Evolutionary conservation across 164 flowering plant species (phyloP).

Genomic region (Santalum album): DNA sequence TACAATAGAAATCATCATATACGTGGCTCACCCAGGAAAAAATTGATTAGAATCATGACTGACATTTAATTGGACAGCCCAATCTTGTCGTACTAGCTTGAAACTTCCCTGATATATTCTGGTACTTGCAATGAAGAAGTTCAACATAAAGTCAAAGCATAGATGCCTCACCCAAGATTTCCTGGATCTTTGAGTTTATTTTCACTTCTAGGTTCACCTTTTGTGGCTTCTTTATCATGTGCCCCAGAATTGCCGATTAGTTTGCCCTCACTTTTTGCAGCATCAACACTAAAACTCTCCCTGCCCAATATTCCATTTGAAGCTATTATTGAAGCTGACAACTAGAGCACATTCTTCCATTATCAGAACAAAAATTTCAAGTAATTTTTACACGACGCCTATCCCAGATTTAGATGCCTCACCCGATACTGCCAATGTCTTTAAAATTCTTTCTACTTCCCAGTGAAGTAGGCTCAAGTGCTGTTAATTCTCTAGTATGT

Average conservation of each 20-base stretch:
- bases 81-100: not conserved
- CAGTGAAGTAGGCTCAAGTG: constrained; percentile 11
- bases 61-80: too few relatives aligned
- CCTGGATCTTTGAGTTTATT: constrained; percentile 6
- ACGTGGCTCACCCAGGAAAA: too few relatives aligned
- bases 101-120: not conserved
- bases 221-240: not conserved
- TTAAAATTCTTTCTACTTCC: constrained; percentile 13
- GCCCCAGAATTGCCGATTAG: not conserved
- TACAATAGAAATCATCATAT: not conserved
- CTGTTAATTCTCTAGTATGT: constrained; percentile 10
- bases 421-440: constrained; percentile 12
- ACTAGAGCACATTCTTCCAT: not conserved
- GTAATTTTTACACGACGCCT: not conserved
- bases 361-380: not conserved
- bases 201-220: constrained; percentile 2
- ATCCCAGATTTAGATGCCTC: not conserved
- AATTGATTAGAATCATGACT: too few relatives aligned
- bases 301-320: not conserved
- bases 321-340: not conserved
- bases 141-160: not conserved
- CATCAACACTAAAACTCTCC: not conserved
- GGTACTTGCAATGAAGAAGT: not conserved
- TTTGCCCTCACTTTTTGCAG: not conserved
- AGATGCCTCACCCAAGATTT: constrained; percentile 10